Percentiles rank a stretch among this genome's conserved stretches.
Conservation (phyloP, 345 rosid species). For the Angophora floribunda region DNA sequence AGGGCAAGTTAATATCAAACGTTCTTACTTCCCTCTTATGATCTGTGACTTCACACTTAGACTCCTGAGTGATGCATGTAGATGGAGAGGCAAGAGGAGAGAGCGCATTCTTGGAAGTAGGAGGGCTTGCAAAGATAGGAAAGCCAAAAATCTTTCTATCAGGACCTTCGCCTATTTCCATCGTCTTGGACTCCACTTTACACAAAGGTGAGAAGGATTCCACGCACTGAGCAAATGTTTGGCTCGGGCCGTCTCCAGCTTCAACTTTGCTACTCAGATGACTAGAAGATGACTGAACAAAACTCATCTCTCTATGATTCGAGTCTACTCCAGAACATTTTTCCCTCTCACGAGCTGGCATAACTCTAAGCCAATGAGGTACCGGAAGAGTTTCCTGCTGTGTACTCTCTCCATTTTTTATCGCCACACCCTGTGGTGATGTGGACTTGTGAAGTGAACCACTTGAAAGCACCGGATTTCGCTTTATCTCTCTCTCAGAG, state of each 20-base stretch:
- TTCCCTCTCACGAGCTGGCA: conserved; percentile 21
- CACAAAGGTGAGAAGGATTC: conserved; percentile 28
- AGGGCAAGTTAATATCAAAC: conserved; percentile 81
- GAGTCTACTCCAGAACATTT: conserved; percentile 27
- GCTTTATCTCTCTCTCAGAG: conserved; percentile 21
- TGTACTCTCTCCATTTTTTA: conserved; percentile 27
- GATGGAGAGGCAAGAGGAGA: conserved; percentile 6
- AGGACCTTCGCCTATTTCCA: conserved; percentile 16
- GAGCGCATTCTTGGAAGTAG: conserved; percentile 20
- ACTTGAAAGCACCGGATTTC: conserved; percentile 27
- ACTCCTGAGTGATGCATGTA: conserved; percentile 12
- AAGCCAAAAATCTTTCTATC: conserved; percentile 47
- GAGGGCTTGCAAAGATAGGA: conserved; percentile 30
- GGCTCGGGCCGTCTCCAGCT: conserved; percentile 8
- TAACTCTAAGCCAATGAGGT: conserved; percentile 65
- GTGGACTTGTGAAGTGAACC: conserved; percentile 20
- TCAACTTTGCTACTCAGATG: conserved; percentile 24
- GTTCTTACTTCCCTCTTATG: conserved; percentile 26
- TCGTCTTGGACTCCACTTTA: conserved; percentile 15
- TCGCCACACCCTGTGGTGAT: conserved; percentile 4
- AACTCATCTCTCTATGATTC: conserved; percentile 17
- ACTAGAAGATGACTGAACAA: conserved; percentile 18
- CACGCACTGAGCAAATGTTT: conserved; percentile 8
- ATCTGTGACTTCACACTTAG: conserved; percentile 20
- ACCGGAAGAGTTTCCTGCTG: conserved; percentile 29